Evolutionary conservation across 176 grass and related monocot genomes (phyloP), one percentile per base, ranked within the genome.

Genomic region (Themeda triandra): DNA sequence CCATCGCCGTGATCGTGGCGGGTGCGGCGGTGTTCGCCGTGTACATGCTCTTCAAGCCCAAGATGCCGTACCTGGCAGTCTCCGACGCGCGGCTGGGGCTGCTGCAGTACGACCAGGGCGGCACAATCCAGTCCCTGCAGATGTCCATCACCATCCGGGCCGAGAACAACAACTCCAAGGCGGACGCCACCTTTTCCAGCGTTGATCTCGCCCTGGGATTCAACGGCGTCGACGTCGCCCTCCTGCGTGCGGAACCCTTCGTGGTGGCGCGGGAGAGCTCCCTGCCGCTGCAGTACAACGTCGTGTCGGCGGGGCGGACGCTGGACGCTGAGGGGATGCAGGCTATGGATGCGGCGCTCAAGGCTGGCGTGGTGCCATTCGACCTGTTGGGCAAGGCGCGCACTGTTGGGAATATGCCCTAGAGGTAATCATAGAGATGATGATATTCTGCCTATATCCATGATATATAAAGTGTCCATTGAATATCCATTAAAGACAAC

Each of bases 111-210:
- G 85, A 40, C 35, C 51, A 70, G 42, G 75, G 32, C 35, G 81
- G 90, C 48, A 83, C 79, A 21, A 79, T 95, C 84, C 10, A 56
- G 32, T 59, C 72, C 58, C 41, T 88, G 23, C 82, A 88, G 30
- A 59, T 90, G 69, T 45, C 51, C 21, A 17, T 95, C 27, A 81
- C 53, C n/a, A 23, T 92, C 44, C 66, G 83, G 10, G 90, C 90
- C 35, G 56, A 74, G 85, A 95, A 95, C 77, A 69, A 64, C 27
- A 92, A 95, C 75, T 83, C 44, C 64, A 92, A 81, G 69, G 85
- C 73, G 21, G 85, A 83, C 30, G 90, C 90, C 12, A 17, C 68
- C 37, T 92, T 95, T 73, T 90, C 87, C 7, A 8, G 82, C 14
- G 28, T 90, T 6, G 46, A 62, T 18, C 68, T 92, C 49, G 77